Evolutionary conservation across 305 asterid genomes (phyloP), one percentile per base, ranked within the genome.

Genomic region (Fraxinus nigra): DNA sequence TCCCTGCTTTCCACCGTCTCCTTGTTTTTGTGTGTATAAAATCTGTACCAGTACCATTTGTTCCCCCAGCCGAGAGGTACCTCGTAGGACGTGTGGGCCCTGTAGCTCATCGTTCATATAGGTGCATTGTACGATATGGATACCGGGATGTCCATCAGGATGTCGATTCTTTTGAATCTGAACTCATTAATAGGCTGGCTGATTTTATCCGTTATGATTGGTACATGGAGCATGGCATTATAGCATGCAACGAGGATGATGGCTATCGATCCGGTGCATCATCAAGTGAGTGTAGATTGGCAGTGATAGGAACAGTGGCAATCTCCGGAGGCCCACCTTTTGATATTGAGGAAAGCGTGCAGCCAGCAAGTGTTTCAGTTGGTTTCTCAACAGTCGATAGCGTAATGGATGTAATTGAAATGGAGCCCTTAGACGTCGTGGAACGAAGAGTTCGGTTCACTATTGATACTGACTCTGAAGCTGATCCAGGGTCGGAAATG

Each of bases 1-100:
- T 95, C 81, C 99, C 99, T 0, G 99, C 99, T 78, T 95, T 90
- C 94, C 99, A 95, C 84, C 95, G 94, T 7, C 54, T 91, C 73
- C 93, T 95, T 20, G 97, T 95, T 85, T 94, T 95, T n/a, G 98
- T 95, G 18, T 94, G 98, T 70, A 89, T 95, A 76, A 95, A 95
- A 63, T 93, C 97, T 0, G 99, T 95, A 2, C 99, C 98, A 0
- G 99, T 95, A 10, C 98, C 99, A 0, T 92, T 86, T 18, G 97
- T 95, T 0, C 94, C 97, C 76, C 92, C 92, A 0, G 97, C 91
- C 7, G 99, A 95, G 89, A 81, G 97, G 32, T 95, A 95, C 79
- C 98, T 95, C 0, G 89, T 95, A 4, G 99, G 99, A 20, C 99
- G 98, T 1, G 98, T 95, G 1, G 99, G 99, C 51, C 99, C 99